A percentile compares a stretch with the other conserved stretches of the same genome.
Conservation (phyloP, 2,329 filamentous ascomycete species). For the Paraconiothyrium brasiliense region DNA sequence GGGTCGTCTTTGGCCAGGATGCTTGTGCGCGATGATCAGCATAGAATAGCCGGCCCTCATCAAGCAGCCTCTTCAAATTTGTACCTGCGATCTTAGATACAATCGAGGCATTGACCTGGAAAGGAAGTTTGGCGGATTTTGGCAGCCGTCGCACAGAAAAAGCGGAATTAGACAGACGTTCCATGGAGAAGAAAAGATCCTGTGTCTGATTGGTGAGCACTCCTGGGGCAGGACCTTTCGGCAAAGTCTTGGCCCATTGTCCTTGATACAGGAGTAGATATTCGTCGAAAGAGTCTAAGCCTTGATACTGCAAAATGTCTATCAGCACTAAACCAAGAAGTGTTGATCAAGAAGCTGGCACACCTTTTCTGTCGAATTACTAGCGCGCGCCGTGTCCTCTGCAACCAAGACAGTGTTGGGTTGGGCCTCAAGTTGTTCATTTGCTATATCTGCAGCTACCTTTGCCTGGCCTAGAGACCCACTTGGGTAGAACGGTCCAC, state of each 20-base stretch:
- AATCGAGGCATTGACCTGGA: slow-evolving; percentile 8
- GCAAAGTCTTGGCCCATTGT: slow-evolving; percentile 12
- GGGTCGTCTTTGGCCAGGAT: slow-evolving; percentile 29
- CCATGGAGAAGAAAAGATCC: slow-evolving; percentile 27
- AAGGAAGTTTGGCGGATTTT: slow-evolving; percentile 16
- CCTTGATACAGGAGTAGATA: slow-evolving; percentile 11
- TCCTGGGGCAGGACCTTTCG: slow-evolving; percentile 15
- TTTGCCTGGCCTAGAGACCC: slow-evolving; percentile 7
- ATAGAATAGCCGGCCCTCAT: slow-evolving; percentile 54
- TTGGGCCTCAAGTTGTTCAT: background rate
- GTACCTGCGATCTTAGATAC: slow-evolving; percentile 6
- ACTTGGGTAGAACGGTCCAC: slow-evolving; percentile 10
- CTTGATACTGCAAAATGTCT: background rate
- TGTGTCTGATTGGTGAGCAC: slow-evolving; percentile 25
- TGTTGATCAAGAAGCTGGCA: background rate
- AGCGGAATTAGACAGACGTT: slow-evolving; percentile 20
- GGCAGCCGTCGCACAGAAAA: slow-evolving; percentile 19
- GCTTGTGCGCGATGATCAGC: slow-evolving; percentile 54
- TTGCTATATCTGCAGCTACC: slow-evolving; percentile 4
- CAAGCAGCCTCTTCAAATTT: slow-evolving; percentile 46
- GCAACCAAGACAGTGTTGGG: background rate
- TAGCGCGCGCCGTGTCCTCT: slow-evolving; percentile 1
- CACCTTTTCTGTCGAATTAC: slow-evolving; percentile 3
- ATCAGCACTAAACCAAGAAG: background rate
- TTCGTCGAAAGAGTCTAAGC: slow-evolving; percentile 7